Base-by-base conservation (phyloP, 129 eudicot species). In the Pseudognaphalium luteoalbum region DNA sequence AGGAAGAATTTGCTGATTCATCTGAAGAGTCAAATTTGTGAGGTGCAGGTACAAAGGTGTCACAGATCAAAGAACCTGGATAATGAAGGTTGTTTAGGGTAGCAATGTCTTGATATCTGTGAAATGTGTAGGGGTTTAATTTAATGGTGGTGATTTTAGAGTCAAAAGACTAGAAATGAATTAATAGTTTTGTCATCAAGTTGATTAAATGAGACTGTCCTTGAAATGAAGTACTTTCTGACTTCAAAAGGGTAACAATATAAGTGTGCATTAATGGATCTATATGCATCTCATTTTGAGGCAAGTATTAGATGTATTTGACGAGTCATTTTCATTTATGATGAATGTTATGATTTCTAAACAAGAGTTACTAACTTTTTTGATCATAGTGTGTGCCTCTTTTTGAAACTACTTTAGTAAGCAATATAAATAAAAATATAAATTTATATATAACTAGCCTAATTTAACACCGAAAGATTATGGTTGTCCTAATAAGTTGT, bases 1-100 rank as follows among this genome's bases (percentile, higher is more conserved):
- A 87, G 83, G 97, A 92, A 76, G 98, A 92, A 76, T 90, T 90
- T 83, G 92, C 83, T 67, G 98, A 86, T 37, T 84, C 76, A 60
- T 85, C 89, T 0, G 83, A 76, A 58, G 96, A 85, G 66, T 85
- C 88, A 52, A 74, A 85, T n/a, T 77, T 75, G 68, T 82, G 78
- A 72, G 21, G 34, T 67, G 81, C n/a, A 47, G 54, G 72, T 80
- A 71, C 80, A 22, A 83, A 83, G 68, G 89, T 70, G 67, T 59
- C 74, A 79, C 59, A 67, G 15, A 20, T 68, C 74, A 77, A 10
- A 74, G 64, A 80, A 74, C 71, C 57, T 74, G 70, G 74, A 57
- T 41, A 68, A 80, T 74, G 80, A 80, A 66, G 83, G 69, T 73
- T 71, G 72, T 51, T 29, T 64, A 56, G 62, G 29, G 72, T 42